Base-by-base conservation (phyloP, 2,329 filamentous ascomycete species). In the Neoscytalidium dimidiatum region DNA sequence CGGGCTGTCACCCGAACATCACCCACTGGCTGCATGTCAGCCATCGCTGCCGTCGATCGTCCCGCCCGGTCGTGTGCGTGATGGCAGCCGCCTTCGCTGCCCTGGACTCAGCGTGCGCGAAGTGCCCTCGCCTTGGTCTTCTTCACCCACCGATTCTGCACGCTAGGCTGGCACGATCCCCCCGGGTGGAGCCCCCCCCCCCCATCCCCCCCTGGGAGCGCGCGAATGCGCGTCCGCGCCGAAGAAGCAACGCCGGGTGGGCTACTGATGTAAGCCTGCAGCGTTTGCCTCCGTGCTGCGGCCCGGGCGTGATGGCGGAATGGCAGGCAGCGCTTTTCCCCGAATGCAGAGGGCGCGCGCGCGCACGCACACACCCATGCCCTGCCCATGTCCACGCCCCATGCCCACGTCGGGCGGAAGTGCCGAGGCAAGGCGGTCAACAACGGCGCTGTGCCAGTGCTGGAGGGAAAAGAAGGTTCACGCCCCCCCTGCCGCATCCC, bases 391-490 rank as follows among this genome's bases (percentile, higher is more conserved):
- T n/a, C n/a, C n/a, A 21, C 13, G 33, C 52, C 29, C 23, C 41
- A 38, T 44, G 38, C n/a, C 53, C 53, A 57, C 26, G 52, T 57
- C 53, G 53, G 23, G 31, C 57, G 57, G 41, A 33, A 63, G 51
- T 53, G 61, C 61, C 61, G 61, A 56, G 61, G 61, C 61, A 53
- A 63, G 61, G 48, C 61, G 48, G 61, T 33, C 61, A 44, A 28
- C 29, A 17, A n/a, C n/a, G n/a, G n/a, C n/a, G n/a, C n/a, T n/a
- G n/a, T n/a, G n/a, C n/a, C n/a, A n/a, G 43, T 28, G 35, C 56
- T 62, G 57, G 43, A 33, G 52, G 48, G 29, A 52, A 62, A 62
- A 62, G 60, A 63, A 63, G 61, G 61, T 63, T 63, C 52, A 43
- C 52, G 48, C 41, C 48, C 49, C 51, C 61, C 61, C 48, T 53